Evolutionary conservation across 495 filamentous ascomycete species (phyloP).

Genomic region (Trichoderma reesei): DNA sequence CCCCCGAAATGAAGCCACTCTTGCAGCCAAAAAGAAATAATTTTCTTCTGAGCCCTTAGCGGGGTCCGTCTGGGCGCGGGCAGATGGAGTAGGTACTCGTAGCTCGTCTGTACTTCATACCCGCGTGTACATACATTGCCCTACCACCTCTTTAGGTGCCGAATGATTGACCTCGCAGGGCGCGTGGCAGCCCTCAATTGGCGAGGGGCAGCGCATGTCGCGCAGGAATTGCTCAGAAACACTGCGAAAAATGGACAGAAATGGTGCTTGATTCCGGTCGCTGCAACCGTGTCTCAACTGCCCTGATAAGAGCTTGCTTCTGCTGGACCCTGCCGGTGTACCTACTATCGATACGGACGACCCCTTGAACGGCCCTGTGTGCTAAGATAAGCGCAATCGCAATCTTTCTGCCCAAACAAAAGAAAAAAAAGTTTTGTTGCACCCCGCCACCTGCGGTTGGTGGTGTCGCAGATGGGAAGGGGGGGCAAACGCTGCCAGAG

Average conservation of each 20-base stretch:
- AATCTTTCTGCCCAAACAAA: background rate
- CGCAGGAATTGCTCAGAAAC: background rate
- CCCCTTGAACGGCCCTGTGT: background rate
- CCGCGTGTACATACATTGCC: background rate
- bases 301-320: background rate
- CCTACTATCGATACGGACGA: background rate
- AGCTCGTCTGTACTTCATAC: background rate
- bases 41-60: background rate
- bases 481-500: background rate
- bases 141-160: too few species aligned
- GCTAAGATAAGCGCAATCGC: background rate
- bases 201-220: background rate
- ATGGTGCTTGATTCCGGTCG: background rate
- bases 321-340: too few species aligned
- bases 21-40: background rate
- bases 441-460: background rate
- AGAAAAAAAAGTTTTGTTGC: conserved; percentile 7
- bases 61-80: background rate
- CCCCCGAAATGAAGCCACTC: conserved; percentile 3
- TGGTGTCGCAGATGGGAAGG: background rate
- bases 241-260: background rate
- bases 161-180: too few species aligned
- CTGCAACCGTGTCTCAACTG: background rate
- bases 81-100: background rate
- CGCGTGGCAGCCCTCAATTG: background rate